These are phyloP conservation scores for Carex myosuroides DNA, from an alignment of 176 grass and related monocot genomes.

Conservation along the genomic window DNA sequence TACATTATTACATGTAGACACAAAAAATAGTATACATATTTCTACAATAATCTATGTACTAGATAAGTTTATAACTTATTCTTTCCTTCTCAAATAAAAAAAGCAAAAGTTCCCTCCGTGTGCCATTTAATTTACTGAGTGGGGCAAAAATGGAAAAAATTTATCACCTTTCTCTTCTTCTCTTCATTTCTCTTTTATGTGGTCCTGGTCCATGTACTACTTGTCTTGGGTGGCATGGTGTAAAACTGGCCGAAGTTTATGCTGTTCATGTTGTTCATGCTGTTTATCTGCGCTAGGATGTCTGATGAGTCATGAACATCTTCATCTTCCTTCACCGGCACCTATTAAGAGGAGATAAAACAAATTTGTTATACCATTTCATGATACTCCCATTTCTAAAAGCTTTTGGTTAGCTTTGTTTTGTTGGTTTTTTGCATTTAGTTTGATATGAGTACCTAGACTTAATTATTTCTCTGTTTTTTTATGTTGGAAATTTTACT, in stretches of 20 bases:
- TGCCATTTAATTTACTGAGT: background rate
- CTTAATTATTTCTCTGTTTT: background rate
- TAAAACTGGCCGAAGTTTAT: conserved; percentile 32
- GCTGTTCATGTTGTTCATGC: background rate
- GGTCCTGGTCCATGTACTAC: background rate
- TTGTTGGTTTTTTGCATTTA: background rate
- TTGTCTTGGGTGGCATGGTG: background rate
- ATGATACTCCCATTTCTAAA: background rate
- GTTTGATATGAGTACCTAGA: background rate
- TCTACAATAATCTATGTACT: conserved; percentile 15
- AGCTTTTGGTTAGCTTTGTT: background rate
- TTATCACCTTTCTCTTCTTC: background rate
- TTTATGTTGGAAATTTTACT: background rate
- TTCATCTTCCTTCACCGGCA: conserved; percentile 52
- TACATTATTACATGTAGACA: background rate
- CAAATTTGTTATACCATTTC: background rate
- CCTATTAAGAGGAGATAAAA: conserved; percentile 34
- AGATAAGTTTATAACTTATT: background rate
- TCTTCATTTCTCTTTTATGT: background rate
- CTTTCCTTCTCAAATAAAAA: conserved; percentile 3
- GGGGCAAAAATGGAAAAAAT: background rate
- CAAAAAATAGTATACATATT: background rate
- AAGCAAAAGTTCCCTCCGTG: background rate
- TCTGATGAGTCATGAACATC: conserved; percentile 50
- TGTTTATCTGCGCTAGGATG: conserved; percentile 51